Conservation (phyloP, 2,329 filamentous ascomycete genomes). For the Nemania sp. region DNA sequence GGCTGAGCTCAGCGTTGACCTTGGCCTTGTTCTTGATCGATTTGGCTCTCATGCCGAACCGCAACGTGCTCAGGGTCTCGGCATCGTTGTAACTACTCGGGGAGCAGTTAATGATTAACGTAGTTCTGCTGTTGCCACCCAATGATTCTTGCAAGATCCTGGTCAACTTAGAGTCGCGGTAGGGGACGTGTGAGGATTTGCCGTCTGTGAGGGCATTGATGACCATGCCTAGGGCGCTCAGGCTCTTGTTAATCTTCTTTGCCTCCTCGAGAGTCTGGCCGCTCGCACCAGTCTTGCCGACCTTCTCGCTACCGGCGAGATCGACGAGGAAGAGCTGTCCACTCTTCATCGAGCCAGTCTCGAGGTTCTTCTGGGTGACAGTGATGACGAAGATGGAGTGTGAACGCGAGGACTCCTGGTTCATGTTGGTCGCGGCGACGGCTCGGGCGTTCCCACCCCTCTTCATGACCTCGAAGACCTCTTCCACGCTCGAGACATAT, state of each 20-base stretch:
- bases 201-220: conserved; percentile 97
- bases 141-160: conserved; percentile 96
- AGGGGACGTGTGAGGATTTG: conserved; percentile 94
- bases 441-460: conserved; percentile 86
- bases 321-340: conserved; percentile 97
- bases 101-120: conserved; percentile 98
- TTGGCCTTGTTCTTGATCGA: conserved; percentile 99
- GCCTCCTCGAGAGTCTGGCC: conserved; percentile 97
- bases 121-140: conserved; percentile 97
- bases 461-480: conserved; percentile 96
- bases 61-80: conserved; percentile 88
- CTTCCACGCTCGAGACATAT: conserved; percentile 92
- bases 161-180: conserved; percentile 97
- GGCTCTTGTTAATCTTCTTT: conserved; percentile 99
- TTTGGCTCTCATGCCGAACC: conserved; percentile 96
- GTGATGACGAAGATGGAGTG: conserved; percentile 99
- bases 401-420: conserved; percentile 95
- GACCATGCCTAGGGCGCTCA: conserved; percentile 97
- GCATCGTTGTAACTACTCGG: conserved; percentile 97
- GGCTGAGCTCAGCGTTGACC: conserved; percentile 97
- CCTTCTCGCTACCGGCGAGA: conserved; percentile 97
- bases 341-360: conserved; percentile 94
- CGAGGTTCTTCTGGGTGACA: conserved; percentile 95
- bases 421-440: conserved; percentile 99
- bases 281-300: conserved; percentile 96